A percentile compares a stretch with the other conserved stretches of the same genome.
Conservation (phyloP, 805 yeast genomes). For the Jamesozyma spencerorum region DNA sequence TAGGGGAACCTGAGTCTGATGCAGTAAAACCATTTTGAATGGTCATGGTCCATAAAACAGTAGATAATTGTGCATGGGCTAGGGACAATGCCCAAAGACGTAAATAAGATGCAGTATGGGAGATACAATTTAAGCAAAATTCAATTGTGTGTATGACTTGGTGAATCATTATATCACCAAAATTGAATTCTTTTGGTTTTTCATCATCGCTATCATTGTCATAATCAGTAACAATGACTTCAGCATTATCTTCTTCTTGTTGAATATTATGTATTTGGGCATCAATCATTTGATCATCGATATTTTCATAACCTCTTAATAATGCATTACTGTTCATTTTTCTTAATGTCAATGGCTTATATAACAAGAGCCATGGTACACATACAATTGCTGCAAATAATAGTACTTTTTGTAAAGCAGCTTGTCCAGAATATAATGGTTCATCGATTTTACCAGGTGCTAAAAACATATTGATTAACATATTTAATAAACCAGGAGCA, state of each 20-base stretch:
- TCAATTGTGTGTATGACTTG: constrained; percentile 97
- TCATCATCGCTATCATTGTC: constrained; percentile 33
- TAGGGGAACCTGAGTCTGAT: constrained; percentile 37
- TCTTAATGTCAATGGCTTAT: constrained; percentile 71
- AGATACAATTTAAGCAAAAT: constrained; percentile 91
- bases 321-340: constrained; percentile 38
- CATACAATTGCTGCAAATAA: constrained; percentile 72
- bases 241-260: constrained; percentile 35
- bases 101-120: constrained; percentile 96
- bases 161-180: constrained; percentile 93
- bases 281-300: constrained; percentile 26
- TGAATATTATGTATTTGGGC: constrained; percentile 18
- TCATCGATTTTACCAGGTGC: constrained; percentile 86
- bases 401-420: constrained; percentile 60
- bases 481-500: constrained; percentile 90
- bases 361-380: constrained; percentile 84
- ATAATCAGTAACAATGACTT: constrained; percentile 35
- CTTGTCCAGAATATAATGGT: constrained; percentile 71
- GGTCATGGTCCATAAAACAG: constrained; percentile 97
- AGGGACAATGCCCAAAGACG: constrained; percentile 95
- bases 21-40: constrained; percentile 64
- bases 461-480: constrained; percentile 91
- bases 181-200: constrained; percentile 47
- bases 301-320: constrained; percentile 35
- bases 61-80: constrained; percentile 92